Base-by-base conservation (phyloP, 768 basidiomycete species). In the Kondoa subrosea region DNA sequence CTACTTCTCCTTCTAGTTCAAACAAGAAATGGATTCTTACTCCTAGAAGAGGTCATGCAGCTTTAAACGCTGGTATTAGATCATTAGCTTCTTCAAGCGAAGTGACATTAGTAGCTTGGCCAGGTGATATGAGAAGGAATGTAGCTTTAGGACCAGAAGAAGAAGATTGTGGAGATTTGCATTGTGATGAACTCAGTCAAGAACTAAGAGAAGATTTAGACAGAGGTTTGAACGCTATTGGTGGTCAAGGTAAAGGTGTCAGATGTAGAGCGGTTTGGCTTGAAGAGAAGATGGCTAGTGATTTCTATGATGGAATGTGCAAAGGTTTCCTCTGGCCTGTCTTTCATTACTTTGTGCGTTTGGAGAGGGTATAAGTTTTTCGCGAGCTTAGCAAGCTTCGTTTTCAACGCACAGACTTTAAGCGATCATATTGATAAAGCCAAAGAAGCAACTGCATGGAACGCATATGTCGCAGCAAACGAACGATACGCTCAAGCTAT, bases 91-190 rank as follows among this genome's bases (percentile, higher is more conserved):
- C 84, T 15, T 87, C 87, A 0, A 88, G 93, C 77, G 87, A 93
- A 72, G 90, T 97, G 79, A 77, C 93, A 74, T 83, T 96, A 75
- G 81, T 97, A 57, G 93, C 91, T 26, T 93, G 95, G 88, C 88
- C 89, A 0, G 93, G 93, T 50, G 91, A 95, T 71, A 82, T 97
- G 71, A 77, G 84, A 66, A 27, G 61, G 29, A 33, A 33, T 12
- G 30, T 63, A 3, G 29, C 61, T 27, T 31, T 32, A 16, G 29
- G 14, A 3, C 27, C 27, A 27, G 61, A 63, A 17, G 75, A 79
- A 63, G 81, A 84, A 14, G 70, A 74, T 21, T 71, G 74, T 15
- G 68, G 73, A 12, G 67, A 74, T 15, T 79, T 80, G 21, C 80
- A 81, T 40, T 77, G 78, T 0, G 73, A 71, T 33, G 75, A 76